These are phyloP conservation scores for Gnetum montanum DNA, from an alignment of 75 land plant species.

Conservation along the genomic window DNA sequence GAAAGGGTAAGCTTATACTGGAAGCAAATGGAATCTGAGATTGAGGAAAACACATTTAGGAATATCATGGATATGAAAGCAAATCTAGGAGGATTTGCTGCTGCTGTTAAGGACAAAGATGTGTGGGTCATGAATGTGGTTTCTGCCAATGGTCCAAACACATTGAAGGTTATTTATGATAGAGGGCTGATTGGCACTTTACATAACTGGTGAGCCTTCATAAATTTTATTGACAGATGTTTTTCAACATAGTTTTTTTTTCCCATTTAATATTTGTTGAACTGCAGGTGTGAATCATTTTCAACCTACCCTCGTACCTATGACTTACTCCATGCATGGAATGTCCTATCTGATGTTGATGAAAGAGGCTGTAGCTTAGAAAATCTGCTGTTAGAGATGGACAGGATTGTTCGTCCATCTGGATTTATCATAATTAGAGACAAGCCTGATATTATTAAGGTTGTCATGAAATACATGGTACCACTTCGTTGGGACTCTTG, in stretches of 20 bases:
- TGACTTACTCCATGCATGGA: constrained; percentile 70
- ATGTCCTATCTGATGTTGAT: constrained; percentile 54
- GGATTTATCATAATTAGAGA: constrained; percentile 68
- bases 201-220: constrained; percentile 64
- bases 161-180: constrained; percentile 71
- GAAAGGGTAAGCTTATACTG: constrained; percentile 60
- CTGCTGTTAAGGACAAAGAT: constrained; percentile 58
- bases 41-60: constrained; percentile 50
- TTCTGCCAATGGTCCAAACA: constrained; percentile 49
- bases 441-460: constrained; percentile 27
- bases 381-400: constrained; percentile 74
- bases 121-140: constrained; percentile 97
- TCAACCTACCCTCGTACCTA: constrained; percentile 78
- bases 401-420: constrained; percentile 61
- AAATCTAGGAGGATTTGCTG: constrained; percentile 81
- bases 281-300: constrained; percentile 66
- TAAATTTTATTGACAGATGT: neutral
- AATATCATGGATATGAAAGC: constrained; percentile 94
- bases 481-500: constrained; percentile 64
- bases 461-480: constrained; percentile 41
- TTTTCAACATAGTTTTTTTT: neutral
- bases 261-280: neutral
- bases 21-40: constrained; percentile 54
- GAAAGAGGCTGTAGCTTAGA: constrained; percentile 54
- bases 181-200: constrained; percentile 77